A percentile compares a stretch with the other conserved stretches of the same genome.
Conservation (phyloP, 2,329 filamentous ascomycete species). For the Colletotrichum camelliae region DNA sequence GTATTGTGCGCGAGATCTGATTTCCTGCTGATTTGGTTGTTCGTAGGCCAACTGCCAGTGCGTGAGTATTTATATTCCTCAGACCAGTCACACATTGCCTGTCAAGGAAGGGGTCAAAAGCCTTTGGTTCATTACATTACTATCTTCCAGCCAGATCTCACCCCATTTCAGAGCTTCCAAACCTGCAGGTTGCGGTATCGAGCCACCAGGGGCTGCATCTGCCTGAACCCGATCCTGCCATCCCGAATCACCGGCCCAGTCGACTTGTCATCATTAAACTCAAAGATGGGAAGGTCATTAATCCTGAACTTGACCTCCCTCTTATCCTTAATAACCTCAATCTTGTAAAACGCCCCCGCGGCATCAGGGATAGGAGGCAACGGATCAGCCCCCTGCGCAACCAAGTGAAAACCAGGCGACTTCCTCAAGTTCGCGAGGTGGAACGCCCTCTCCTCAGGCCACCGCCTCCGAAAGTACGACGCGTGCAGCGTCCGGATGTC, state of each 20-base stretch:
- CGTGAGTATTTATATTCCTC: too few relatives aligned
- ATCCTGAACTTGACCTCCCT: conserved; percentile 31
- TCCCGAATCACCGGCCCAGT: conserved; percentile 30
- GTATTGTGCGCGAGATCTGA: too few relatives aligned
- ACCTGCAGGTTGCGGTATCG: conserved; percentile 35
- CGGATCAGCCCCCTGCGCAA: conserved; percentile 31
- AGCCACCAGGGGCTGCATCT: conserved; percentile 34
- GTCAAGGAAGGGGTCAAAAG: too few relatives aligned
- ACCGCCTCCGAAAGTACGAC: conserved; percentile 27
- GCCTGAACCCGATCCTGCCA: conserved; percentile 34
- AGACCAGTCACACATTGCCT: not conserved
- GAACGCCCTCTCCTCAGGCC: conserved; percentile 34
- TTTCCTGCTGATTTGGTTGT: too few relatives aligned
- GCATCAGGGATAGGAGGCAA: conserved; percentile 32
- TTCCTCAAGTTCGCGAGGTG: conserved; percentile 34
- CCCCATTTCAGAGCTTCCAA: conserved; percentile 25
- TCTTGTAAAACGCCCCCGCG: conserved; percentile 32
- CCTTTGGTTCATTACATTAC: not conserved
- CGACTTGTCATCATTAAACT: conserved; percentile 30
- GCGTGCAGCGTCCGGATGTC: conserved; percentile 26
- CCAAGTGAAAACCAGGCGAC: conserved; percentile 34
- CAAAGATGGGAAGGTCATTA: conserved; percentile 32
- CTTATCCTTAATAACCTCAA: conserved; percentile 35
- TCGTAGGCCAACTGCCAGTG: too few relatives aligned
- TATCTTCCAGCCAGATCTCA: not conserved